Conservation (phyloP, 2,329 filamentous ascomycete species). For the Fusarium tanahbumbuense region DNA sequence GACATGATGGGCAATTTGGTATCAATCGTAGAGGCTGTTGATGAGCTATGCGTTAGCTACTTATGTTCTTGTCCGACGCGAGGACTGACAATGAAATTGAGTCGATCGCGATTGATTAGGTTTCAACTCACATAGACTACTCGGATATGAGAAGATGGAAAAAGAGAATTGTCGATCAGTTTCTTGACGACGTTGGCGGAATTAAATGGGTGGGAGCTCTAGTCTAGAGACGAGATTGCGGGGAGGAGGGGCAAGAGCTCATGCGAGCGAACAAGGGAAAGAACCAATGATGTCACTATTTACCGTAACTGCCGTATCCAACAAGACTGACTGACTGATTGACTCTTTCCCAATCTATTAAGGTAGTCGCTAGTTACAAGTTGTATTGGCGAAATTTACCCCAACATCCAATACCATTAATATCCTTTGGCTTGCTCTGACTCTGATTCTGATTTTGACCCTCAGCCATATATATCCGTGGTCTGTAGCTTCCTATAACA, state of each 20-base stretch:
- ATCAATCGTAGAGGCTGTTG: slow-evolving; percentile 19
- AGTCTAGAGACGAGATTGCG: slow-evolving; percentile 7
- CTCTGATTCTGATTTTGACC: neutral
- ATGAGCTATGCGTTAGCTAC: slow-evolving; percentile 17
- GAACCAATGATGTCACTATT: slow-evolving; percentile 36
- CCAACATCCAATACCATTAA: neutral
- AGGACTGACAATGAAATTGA: neutral
- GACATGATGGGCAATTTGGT: slow-evolving; percentile 54
- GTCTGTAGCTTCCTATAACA: neutral
- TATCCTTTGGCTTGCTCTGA: neutral
- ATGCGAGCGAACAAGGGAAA: neutral
- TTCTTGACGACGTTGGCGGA: neutral
- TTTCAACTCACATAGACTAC: slow-evolving; percentile 2
- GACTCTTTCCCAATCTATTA: neutral
- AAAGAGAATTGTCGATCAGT: neutral
- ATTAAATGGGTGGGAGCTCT: slow-evolving; percentile 6
- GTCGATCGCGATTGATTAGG: neutral
- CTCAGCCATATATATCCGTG: neutral
- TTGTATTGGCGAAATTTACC: neutral
- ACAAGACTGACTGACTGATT: neutral
- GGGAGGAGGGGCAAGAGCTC: slow-evolving; percentile 30
- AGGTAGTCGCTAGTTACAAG: neutral
- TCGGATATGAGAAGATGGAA: neutral
- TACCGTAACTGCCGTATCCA: neutral
- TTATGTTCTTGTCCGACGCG: neutral